phyloP scores from a whole-genome alignment of 2,329 filamentous ascomycete species.

The Fusarium temperatum region DNA sequence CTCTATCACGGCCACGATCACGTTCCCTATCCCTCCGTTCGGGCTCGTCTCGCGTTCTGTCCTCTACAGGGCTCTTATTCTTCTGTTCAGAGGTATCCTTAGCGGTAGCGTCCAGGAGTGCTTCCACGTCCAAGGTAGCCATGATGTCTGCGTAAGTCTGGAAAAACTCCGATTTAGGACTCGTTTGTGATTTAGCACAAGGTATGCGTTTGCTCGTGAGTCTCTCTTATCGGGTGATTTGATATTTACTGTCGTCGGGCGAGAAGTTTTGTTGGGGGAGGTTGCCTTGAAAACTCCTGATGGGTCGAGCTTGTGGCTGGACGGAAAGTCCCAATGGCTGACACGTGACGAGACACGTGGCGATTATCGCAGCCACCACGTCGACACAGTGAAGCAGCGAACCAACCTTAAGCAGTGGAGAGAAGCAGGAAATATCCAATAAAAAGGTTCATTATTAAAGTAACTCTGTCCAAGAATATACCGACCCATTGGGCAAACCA shows the following conservation, averaged over 20 bases:
- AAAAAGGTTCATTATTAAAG: constrained; percentile 31
- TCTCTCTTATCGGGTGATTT: constrained; percentile 5
- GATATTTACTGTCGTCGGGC: constrained; percentile 20
- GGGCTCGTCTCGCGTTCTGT: constrained; percentile 57
- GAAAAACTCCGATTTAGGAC: not conserved
- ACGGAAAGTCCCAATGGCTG: not conserved
- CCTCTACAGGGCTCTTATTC: constrained; percentile 57
- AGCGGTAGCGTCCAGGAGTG: constrained; percentile 86
- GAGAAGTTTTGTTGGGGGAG: constrained; percentile 14
- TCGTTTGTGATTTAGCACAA: constrained; percentile 5
- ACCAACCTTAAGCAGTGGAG: not conserved
- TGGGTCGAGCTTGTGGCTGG: constrained; percentile 36
- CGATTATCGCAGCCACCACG: constrained; percentile 10
- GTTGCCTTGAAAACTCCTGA: constrained; percentile 33
- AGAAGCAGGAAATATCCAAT: not conserved
- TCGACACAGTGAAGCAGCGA: not conserved
- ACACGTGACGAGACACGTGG: constrained; percentile 40
- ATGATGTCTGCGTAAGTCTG: constrained; percentile 48
- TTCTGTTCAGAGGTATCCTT: constrained; percentile 65
- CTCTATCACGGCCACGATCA: constrained; percentile 65
- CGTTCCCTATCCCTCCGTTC: constrained; percentile 66
- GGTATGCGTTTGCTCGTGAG: not conserved
- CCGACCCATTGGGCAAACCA: constrained; percentile 27
- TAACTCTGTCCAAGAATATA: constrained; percentile 31
- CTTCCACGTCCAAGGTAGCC: constrained; percentile 79